Evolutionary conservation across 148 eudicot species (phyloP), one percentile per base, ranked within the genome.

Genomic region (Rhododendron ferrugineum): DNA sequence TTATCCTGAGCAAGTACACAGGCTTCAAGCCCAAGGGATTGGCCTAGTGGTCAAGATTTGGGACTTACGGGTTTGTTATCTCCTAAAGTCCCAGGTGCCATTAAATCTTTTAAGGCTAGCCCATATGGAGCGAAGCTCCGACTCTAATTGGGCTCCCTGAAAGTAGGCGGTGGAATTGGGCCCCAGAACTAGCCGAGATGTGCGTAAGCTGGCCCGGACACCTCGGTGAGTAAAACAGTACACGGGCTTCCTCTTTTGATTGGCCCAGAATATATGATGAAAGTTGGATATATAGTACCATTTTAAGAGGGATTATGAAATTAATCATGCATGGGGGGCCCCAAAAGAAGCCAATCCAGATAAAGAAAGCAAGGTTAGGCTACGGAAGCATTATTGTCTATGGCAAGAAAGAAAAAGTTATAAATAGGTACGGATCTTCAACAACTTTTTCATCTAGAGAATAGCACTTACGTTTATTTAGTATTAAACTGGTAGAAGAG

Each of bases 181-280:
- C 11, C 49, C 2, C 11, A 46, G 2, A 46, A 9, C 11, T 46
- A 46, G 11, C 0, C 2, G 11, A 8, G 2, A 8, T 46, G 10
- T 0, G 49, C 2, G 11, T 46, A 46, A 46, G 0, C 0, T 46
- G 0, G 2, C 0, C 11, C 2, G 2, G 11, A 9, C 49, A 9
- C 3, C 11, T 46, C 0, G 10, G 4, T 13, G 4, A 13, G 3
- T 13, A 50, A 54, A 54, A 40, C 2, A 18, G 7, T 54, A 16
- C 60, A 54, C 5, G 37, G 40, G 22, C 40, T 70, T 32, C 37
- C 75, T 4, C 20, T 30, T 32, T 32, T 70, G 75, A 70, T 70
- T 14, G 72, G 37, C 18, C 75, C 40, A 30, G 5, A 10, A 30
- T 5, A 14, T 30, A 4, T 70, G 8, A 70, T 30, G 37, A 5